Conservation (phyloP, 2,329 filamentous ascomycete species). For the Xylaria sp. region DNA sequence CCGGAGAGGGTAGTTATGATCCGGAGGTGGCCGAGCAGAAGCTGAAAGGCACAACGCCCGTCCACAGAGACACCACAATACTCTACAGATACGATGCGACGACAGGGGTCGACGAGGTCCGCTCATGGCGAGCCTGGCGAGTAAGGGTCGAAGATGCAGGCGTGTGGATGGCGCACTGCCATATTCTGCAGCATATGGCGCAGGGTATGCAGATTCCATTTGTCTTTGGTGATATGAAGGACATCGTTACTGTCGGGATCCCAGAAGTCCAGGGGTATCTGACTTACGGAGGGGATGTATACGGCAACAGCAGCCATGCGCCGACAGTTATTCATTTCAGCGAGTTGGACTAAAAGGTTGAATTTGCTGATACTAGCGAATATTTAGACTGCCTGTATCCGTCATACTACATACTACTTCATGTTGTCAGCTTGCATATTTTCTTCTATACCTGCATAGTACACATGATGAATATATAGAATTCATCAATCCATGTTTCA, state of each 20-base stretch:
- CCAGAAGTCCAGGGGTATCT: constrained; percentile 33
- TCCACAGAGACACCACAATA: constrained; percentile 31
- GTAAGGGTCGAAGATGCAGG: constrained; percentile 31
- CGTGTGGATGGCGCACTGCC: constrained; percentile 34
- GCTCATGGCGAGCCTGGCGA: constrained; percentile 31
- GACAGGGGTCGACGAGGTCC: constrained; percentile 22
- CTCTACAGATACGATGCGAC: constrained; percentile 31
- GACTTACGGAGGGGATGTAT: constrained; percentile 30
- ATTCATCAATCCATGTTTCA: neutral
- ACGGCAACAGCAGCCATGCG: constrained; percentile 33
- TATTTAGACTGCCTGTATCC: neutral
- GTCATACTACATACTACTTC: neutral
- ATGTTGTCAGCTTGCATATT: constrained; percentile 7
- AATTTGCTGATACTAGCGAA: neutral
- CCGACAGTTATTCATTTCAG: constrained; percentile 31
- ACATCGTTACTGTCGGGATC: constrained; percentile 25
- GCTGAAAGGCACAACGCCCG: constrained; percentile 24
- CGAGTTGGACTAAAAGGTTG: constrained; percentile 4
- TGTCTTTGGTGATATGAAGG: constrained; percentile 28
- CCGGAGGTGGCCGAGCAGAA: constrained; percentile 23
- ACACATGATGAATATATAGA: neutral
- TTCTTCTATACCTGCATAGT: neutral
- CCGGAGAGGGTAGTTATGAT: constrained; percentile 30
- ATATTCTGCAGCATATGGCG: constrained; percentile 33
- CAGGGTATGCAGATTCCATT: constrained; percentile 33